Evolutionary conservation across 2,329 filamentous ascomycete genomes (phyloP), one percentile per base, ranked within the genome.

Genomic region (Hypoxylon sp.): DNA sequence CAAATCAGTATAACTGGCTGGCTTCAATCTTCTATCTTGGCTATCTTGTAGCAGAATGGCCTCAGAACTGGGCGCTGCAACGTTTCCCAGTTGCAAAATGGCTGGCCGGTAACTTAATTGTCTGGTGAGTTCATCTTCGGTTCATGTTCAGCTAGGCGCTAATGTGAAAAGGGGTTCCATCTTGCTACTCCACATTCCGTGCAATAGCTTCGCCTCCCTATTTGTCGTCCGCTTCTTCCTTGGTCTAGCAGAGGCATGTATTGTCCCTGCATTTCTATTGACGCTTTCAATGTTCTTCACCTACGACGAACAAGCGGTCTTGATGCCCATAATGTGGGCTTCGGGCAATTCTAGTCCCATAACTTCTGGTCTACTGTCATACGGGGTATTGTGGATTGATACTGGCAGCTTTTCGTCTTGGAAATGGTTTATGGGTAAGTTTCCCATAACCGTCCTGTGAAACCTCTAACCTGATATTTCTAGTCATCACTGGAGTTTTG

Each of bases 301-400:
- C 0, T 79, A 79, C 50, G 70, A 75, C 11, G 78, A 80, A 63
- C 79, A 80, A 52, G 72, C 74, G 2, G 72, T 76, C 1, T 23
- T 76, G 53, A 76, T 77, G 79, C 78, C 78, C 1, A 75, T 78
- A n/a, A 80, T 80, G 78, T 82, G 79, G 79, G 79, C 79, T 2
- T 75, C 79, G 25, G 79, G 79, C 1, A 80, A 80, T 57, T 73
- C 72, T 0, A 78, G 75, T 36, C 75, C 76, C 2, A 76, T 78
- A 34, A 77, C 76, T 6, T 77, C 75, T 2, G 76, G 76, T 1
- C 64, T 78, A 21, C 50, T 78, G 1, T 78, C 76, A 6, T 78
- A 78, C 17, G 75, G 75, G 0, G 75, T 76, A 5, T 51, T 78
- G 1, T 76, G 72, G 73, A 80, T 80, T 28, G 69, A 79, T 5